Conservation (phyloP, 2,329 filamentous ascomycete species). For the Diaporthe vaccinii region DNA sequence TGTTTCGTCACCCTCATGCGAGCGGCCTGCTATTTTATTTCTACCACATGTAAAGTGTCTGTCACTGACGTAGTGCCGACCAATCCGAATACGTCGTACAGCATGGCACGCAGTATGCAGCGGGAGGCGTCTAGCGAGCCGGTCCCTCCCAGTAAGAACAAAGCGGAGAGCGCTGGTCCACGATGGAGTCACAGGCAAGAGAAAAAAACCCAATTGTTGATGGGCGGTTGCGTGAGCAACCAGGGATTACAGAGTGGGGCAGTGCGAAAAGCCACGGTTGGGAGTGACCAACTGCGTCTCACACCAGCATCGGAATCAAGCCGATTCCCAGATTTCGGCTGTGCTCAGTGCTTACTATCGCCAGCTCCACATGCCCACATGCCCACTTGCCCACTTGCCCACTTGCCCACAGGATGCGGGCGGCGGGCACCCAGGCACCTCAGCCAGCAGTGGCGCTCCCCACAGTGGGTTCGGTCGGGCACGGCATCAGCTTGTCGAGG, state of each 20-base stretch:
- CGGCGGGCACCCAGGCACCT: constrained; percentile 1
- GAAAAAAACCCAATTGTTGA: constrained; percentile 20
- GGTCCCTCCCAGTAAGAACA: constrained; percentile 2
- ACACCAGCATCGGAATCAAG: constrained; percentile 20
- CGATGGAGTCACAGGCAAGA: constrained; percentile 23
- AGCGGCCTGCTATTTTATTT: constrained; percentile 26
- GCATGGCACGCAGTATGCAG: neutral
- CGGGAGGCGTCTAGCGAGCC: neutral
- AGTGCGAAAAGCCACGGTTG: neutral
- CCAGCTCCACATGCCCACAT: constrained; percentile 5
- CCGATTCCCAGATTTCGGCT: constrained; percentile 28
- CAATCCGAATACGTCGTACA: constrained; percentile 3
- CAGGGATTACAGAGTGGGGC: constrained; percentile 2
- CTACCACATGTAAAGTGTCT: constrained; percentile 12
- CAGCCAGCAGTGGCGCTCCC: constrained; percentile 17
- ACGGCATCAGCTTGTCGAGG: constrained; percentile 26
- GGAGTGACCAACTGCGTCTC: constrained; percentile 27
- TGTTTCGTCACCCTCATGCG: constrained; percentile 31
- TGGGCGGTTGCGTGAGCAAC: constrained; percentile 32
- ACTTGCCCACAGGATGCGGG: constrained; percentile 13
- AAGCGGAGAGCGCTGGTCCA: neutral
- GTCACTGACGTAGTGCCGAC: constrained; percentile 21
- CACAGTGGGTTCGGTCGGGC: constrained; percentile 21
- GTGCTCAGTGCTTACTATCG: neutral
- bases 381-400: neutral